A percentile compares a stretch with the other conserved stretches of the same genome.
phyloP scores from a whole-genome alignment of 1,284 basidiomycete genomes.

The Cryptococcus amylolentus region DNA sequence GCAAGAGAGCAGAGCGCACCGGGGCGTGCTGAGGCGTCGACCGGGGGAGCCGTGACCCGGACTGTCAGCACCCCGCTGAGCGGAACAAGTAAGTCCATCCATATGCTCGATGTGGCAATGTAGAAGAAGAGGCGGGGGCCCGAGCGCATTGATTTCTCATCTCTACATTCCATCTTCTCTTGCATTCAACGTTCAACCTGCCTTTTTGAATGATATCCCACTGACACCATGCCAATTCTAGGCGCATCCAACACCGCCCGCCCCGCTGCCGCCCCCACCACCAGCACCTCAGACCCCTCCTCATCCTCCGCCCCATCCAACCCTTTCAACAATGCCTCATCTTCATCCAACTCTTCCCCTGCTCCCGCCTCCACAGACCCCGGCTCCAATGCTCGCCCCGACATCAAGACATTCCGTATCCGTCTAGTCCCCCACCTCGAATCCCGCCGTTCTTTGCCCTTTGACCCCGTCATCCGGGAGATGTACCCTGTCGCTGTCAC shows the following conservation, averaged over 20 bases:
- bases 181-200: not conserved
- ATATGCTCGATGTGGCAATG: not conserved
- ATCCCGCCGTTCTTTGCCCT: constrained; percentile 79
- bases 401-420: constrained; percentile 51
- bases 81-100: not conserved
- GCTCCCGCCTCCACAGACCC: not conserved
- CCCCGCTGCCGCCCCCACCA: not conserved
- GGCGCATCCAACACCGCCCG: not conserved
- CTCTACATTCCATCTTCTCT: not conserved
- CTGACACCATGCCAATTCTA: not conserved
- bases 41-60: constrained; percentile 29
- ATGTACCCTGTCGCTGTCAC: constrained; percentile 50
- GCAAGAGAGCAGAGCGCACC: constrained; percentile 1
- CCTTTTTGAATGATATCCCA: not conserved
- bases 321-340: too few relatives aligned
- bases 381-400: not conserved
- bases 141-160: not conserved
- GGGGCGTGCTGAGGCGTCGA: not conserved
- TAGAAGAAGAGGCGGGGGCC: not conserved
- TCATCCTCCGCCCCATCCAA: not conserved
- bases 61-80: constrained; percentile 35
- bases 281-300: not conserved
- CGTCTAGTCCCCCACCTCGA: constrained; percentile 94
- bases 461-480: constrained; percentile 88
- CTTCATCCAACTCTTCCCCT: not conserved